Percentiles rank a stretch among this genome's conserved stretches.
These are phyloP conservation scores for Hyaloperonospora arabidopsidis DNA, from an alignment of 352 stramenopile genomes.

Conservation along the genomic window DNA sequence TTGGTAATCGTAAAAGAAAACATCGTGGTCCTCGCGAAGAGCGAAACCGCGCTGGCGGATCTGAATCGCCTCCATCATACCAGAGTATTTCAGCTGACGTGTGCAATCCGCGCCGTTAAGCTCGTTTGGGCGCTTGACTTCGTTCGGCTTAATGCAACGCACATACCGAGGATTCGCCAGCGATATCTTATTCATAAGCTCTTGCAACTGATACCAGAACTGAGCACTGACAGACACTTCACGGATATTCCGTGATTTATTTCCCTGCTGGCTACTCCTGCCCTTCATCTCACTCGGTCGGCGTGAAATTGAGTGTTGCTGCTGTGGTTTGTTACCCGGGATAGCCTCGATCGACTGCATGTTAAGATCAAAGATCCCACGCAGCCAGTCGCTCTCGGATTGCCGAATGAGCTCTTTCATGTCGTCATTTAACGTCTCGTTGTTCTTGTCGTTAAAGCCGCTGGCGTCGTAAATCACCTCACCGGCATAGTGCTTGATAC, in stretches of 20 bases:
- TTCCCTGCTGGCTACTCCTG: constrained; percentile 29
- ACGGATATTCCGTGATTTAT: constrained; percentile 77
- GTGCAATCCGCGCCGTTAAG: constrained; percentile 80
- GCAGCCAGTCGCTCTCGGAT: constrained; percentile 76
- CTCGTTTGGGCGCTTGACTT: constrained; percentile 68
- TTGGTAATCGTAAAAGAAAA: constrained; percentile 89
- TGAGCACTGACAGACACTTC: constrained; percentile 83
- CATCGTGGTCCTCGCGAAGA: constrained; percentile 82
- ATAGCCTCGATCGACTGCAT: constrained; percentile 82
- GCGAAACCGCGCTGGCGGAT: constrained; percentile 85
- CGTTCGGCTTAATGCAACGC: constrained; percentile 86
- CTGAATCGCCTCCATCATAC: constrained; percentile 89
- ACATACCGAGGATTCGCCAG: constrained; percentile 83
- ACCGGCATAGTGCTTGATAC: constrained; percentile 87
- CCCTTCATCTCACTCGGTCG: constrained; percentile 50
- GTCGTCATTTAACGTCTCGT: constrained; percentile 93
- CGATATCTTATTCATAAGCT: constrained; percentile 87
- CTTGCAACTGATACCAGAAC: constrained; percentile 85
- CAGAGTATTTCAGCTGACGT: constrained; percentile 86
- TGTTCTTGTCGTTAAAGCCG: constrained; percentile 98
- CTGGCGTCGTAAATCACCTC: constrained; percentile 96
- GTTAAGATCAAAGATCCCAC: constrained; percentile 79
- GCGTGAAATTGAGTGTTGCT: constrained; percentile 58
- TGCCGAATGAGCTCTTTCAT: constrained; percentile 89
- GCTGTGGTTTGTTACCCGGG: constrained; percentile 57